Percentiles rank a stretch among this genome's conserved stretches.
Conservation (phyloP, 2,329 filamentous ascomycete genomes). For the Fusarium heterosporum region DNA sequence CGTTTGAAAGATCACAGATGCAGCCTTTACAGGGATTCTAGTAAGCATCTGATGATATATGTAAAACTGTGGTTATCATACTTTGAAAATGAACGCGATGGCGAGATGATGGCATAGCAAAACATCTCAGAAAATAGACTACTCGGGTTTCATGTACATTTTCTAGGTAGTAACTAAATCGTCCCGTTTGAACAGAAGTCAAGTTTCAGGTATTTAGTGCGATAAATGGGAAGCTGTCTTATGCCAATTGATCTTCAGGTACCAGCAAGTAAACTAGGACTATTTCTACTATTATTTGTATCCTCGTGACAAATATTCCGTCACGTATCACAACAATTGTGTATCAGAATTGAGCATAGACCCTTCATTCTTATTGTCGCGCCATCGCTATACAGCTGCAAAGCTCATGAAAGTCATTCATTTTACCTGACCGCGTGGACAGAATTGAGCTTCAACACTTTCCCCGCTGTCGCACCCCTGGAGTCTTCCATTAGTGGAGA, state of each 20-base stretch:
- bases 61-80: background rate
- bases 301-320: background rate
- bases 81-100: background rate
- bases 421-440: conserved; percentile 23
- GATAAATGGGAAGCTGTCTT: conserved; percentile 8
- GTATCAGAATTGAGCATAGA: too few relatives aligned
- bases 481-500: conserved; percentile 22
- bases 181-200: too few relatives aligned
- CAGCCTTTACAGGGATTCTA: conserved; percentile 21
- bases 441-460: conserved; percentile 29
- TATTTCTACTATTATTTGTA: background rate
- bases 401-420: background rate
- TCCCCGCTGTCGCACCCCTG: conserved; percentile 43
- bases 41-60: too few relatives aligned
- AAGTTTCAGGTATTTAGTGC: too few relatives aligned
- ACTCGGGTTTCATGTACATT: too few relatives aligned
- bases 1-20: conserved; percentile 34
- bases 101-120: too few relatives aligned
- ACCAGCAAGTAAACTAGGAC: background rate
- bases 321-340: background rate
- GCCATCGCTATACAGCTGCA: background rate
- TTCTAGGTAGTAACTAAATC: too few relatives aligned
- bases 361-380: too few relatives aligned
- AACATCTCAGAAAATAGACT: too few relatives aligned
- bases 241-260: conserved; percentile 18